Evolutionary conservation across 441 rosid genomes (phyloP).

Genomic region (Aquilaria agallochum): DNA sequence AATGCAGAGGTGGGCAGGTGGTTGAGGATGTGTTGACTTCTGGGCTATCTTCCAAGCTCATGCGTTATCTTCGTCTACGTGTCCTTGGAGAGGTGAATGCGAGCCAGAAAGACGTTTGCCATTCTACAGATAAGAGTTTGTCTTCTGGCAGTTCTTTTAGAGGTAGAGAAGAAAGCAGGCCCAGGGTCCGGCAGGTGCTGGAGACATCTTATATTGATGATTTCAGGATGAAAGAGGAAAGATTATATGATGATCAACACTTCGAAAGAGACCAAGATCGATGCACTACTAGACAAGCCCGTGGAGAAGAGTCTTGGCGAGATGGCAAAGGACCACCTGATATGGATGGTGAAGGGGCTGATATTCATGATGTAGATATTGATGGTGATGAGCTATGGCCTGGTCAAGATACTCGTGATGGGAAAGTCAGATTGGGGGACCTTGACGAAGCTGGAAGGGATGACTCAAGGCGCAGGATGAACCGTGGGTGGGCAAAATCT

Average conservation of each 20-base stretch:
- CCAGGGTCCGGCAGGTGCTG: constrained; percentile 63
- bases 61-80: constrained; percentile 90
- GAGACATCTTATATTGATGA: constrained; percentile 52
- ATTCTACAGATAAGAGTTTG: constrained; percentile 53
- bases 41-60: constrained; percentile 90
- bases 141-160: constrained; percentile 35
- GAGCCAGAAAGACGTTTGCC: constrained; percentile 64
- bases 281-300: constrained; percentile 26
- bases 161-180: constrained; percentile 81
- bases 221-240: constrained; percentile 31
- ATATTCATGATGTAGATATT: constrained; percentile 30
- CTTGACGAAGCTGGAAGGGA: constrained; percentile 72
- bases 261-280: constrained; percentile 38
- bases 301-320: constrained; percentile 25
- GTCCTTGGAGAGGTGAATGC: constrained; percentile 75
- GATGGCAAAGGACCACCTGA: constrained; percentile 44
- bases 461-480: constrained; percentile 63
- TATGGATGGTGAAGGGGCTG: constrained; percentile 35
- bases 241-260: constrained; percentile 35
- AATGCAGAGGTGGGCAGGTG: constrained; percentile 73
- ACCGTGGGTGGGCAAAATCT: constrained; percentile 58
- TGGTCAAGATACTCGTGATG: constrained; percentile 42
- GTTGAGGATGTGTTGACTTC: constrained; percentile 94
- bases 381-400: constrained; percentile 54
- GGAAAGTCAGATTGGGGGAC: constrained; percentile 56